Conservation (phyloP, 2,329 filamentous ascomycete species). For the Alternaria metachromatica region DNA sequence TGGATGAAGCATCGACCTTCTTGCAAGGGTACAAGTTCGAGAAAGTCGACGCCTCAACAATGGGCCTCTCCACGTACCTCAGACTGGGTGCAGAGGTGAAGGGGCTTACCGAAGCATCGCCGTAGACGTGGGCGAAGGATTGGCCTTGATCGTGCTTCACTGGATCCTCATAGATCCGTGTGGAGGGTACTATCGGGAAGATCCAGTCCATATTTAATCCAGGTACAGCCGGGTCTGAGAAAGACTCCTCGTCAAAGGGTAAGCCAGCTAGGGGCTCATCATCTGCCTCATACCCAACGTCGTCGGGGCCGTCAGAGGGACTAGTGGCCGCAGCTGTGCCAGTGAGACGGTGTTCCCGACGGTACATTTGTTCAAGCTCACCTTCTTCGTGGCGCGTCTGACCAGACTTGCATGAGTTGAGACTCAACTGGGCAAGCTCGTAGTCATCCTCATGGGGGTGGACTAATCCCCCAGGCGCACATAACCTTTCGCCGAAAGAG, state of each 20-base stretch:
- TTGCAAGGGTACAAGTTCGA: background rate
- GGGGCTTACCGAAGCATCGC: background rate
- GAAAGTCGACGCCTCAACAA: background rate
- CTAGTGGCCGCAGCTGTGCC: background rate
- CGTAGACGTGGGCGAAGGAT: background rate
- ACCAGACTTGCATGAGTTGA: background rate
- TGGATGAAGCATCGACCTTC: background rate
- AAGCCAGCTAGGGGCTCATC: background rate
- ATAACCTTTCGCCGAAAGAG: background rate
- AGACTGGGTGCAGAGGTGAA: background rate
- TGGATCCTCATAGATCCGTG: background rate
- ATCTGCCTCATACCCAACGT: background rate
- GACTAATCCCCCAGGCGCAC: background rate
- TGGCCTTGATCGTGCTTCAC: background rate
- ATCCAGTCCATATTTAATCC: background rate
- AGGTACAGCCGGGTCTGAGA: background rate
- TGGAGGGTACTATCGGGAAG: background rate
- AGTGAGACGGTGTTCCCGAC: background rate
- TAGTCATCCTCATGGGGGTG: background rate
- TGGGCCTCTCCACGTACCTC: background rate
- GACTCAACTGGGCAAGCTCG: background rate
- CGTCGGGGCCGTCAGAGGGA: background rate
- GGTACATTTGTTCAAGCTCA: background rate
- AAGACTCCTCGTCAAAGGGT: background rate
- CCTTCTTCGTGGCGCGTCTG: background rate